A percentile compares a stretch with the other conserved stretches of the same genome.
phyloP scores from a whole-genome alignment of 768 basidiomycete genomes.

The Boletus speciosus region DNA sequence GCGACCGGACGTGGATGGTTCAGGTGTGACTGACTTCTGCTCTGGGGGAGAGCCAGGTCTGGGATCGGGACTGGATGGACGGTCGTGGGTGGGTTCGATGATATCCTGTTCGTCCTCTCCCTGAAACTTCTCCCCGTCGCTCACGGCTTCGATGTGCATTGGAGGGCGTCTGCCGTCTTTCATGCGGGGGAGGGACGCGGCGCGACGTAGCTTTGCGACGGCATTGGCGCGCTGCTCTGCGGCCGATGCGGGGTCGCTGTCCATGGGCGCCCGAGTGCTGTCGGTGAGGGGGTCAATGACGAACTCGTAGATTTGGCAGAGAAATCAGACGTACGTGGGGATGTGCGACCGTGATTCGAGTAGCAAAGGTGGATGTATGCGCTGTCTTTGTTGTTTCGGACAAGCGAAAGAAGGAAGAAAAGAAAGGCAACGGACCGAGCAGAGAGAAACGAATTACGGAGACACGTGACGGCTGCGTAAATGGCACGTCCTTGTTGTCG shows the following conservation, averaged over 20 bases:
- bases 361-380: conserved; percentile 11
- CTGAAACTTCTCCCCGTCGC: conserved; percentile 69
- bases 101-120: conserved; percentile 33
- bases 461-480: conserved; percentile 15
- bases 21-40: conserved; percentile 35
- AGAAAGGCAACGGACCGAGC: conserved; percentile 6
- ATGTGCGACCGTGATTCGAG: conserved; percentile 4
- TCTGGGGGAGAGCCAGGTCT: conserved; percentile 28
- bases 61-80: conserved; percentile 20
- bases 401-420: not conserved
- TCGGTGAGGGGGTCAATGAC: not conserved
- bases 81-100: conserved; percentile 6
- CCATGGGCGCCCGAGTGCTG: conserved; percentile 25
- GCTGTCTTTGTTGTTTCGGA: conserved; percentile 5
- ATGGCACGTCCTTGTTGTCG: not conserved
- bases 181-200: conserved; percentile 87
- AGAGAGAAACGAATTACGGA: conserved; percentile 5
- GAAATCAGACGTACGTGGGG: conserved; percentile 3
- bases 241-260: conserved; percentile 40
- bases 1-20: conserved; percentile 39
- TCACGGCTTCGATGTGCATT: conserved; percentile 80
- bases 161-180: conserved; percentile 86
- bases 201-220: conserved; percentile 87
- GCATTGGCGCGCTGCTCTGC: conserved; percentile 84
- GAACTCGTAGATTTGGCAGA: not conserved